Conservation (phyloP, 2,329 filamentous ascomycete species). For the Chalara sp. region DNA sequence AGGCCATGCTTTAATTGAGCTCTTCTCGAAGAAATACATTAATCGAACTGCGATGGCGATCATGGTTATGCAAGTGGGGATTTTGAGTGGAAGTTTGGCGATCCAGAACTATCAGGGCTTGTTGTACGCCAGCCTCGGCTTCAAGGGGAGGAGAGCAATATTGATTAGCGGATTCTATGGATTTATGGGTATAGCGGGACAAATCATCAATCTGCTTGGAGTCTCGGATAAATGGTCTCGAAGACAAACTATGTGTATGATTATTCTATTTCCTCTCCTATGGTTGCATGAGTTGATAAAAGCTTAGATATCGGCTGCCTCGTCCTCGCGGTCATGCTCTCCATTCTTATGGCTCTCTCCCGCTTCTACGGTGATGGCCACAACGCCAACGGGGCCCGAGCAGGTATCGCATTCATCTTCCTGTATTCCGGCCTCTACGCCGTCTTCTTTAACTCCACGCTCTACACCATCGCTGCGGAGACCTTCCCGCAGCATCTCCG, state of each 20-base stretch:
- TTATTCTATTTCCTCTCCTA: neutral
- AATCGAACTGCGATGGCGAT: slow-evolving; percentile 27
- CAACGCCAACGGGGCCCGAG: slow-evolving; percentile 23
- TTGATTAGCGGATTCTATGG: slow-evolving; percentile 31
- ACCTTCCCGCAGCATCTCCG: slow-evolving; percentile 28
- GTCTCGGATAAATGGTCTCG: slow-evolving; percentile 30
- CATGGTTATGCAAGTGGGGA: slow-evolving; percentile 29
- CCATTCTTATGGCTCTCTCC: slow-evolving; percentile 23
- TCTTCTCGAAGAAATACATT: slow-evolving; percentile 24
- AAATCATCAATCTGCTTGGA: slow-evolving; percentile 26
- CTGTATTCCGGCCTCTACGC: slow-evolving; percentile 31
- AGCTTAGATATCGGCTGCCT: slow-evolving; percentile 18
- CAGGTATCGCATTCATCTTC: slow-evolving; percentile 32
- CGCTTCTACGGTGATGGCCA: slow-evolving; percentile 19
- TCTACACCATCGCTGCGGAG: slow-evolving; percentile 29
- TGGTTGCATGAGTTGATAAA: neutral
- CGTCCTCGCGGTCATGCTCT: slow-evolving; percentile 21
- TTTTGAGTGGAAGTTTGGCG: slow-evolving; percentile 29
- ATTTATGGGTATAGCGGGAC: slow-evolving; percentile 31
- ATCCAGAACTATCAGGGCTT: slow-evolving; percentile 33
- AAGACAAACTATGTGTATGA: slow-evolving; percentile 24
- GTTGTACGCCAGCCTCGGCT: slow-evolving; percentile 30
- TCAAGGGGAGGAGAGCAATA: slow-evolving; percentile 24
- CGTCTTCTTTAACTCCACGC: slow-evolving; percentile 31
- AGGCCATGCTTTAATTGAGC: slow-evolving; percentile 9